Evolutionary conservation across 2,329 filamentous ascomycete genomes (phyloP), one percentile per base, ranked within the genome.

Genomic region (Elsinoe necatrix): DNA sequence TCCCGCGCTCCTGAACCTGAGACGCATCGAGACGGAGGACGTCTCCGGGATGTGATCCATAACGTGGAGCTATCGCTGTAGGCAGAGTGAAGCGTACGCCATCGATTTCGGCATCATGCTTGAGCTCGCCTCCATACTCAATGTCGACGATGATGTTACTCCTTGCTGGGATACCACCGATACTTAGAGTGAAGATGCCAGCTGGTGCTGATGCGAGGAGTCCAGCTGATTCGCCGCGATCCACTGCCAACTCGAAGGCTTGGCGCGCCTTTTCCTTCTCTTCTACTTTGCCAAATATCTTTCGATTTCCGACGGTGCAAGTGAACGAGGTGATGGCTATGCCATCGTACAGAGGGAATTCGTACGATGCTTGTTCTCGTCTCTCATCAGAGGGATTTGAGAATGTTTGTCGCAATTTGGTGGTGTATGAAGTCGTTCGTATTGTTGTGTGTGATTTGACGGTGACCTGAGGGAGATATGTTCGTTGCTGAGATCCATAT

Each of bases 271-370:
- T 74, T 9, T 79, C 72, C 56, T 80, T 82, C 63, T 87, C 81
- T 65, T 87, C 83, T 41, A 89, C 85, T 11, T 84, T 68, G 12
- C 86, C 85, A 2, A 74, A 73, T 61, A 87, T 80, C 14, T 80
- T 73, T 11, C 81, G 79, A 29, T 76, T 70, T 31, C 78, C 83
- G 47, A 89, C 75, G 12, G 73, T 79, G 69, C 84, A 89, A 3
- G 74, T 78, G 61, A 89, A 90, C 2, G 73, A 77, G 6, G 85
- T 83, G 0, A 90, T 81, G 5, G 81, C 84, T 14, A 87, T 82
- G 8, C 86, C 85, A 64, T 88, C 84, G 61, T 85, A 87, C 0
- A 90, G 74, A 0, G 86, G 86, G 60, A 90, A 89, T 0, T 77
- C 77, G 66, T 90, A 90, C 12, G 75, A 73, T 14, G 82, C 76